These are phyloP conservation scores for Phoma sp. DNA, from an alignment of 2,329 filamentous ascomycete species.

Conservation along the genomic window DNA sequence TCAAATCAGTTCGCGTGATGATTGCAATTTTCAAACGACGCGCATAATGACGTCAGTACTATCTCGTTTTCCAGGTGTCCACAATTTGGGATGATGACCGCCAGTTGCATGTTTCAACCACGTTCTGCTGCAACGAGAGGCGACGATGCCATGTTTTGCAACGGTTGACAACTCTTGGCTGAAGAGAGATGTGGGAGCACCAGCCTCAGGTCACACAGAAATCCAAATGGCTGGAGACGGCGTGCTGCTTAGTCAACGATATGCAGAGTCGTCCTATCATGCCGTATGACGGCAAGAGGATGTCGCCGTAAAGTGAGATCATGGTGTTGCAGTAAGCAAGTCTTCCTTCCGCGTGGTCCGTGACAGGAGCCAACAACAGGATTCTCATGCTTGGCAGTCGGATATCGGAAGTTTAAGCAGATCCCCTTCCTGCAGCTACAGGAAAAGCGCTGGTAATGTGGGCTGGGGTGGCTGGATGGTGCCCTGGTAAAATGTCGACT, in stretches of 20 bases:
- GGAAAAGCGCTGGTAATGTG: constrained; percentile 1
- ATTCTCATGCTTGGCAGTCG: constrained; percentile 7
- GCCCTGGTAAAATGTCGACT: background rate
- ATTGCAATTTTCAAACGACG: background rate
- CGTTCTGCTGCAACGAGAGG: background rate
- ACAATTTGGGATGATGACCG: background rate
- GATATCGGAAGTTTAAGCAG: constrained; percentile 4
- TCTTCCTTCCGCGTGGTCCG: constrained; percentile 5
- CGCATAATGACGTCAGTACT: constrained; percentile 10
- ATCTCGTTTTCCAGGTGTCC: background rate
- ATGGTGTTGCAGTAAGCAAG: constrained; percentile 9
- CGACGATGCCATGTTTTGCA: constrained; percentile 1
- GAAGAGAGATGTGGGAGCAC: background rate
- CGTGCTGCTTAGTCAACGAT: background rate
- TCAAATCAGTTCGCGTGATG: background rate
- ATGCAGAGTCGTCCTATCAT: constrained; percentile 11
- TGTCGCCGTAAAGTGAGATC: constrained; percentile 10
- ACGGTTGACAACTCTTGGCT: constrained; percentile 2
- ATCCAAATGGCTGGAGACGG: constrained; percentile 5
- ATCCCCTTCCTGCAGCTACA: background rate
- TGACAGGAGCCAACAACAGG: background rate
- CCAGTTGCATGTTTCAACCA: constrained; percentile 1
- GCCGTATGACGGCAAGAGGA: background rate
- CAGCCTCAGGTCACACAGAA: constrained; percentile 9
- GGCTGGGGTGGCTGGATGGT: constrained; percentile 8